Evolutionary conservation across 352 stramenopile species (phyloP), one percentile per base, ranked within the genome.

Genomic region (Globisporangium spinosum): DNA sequence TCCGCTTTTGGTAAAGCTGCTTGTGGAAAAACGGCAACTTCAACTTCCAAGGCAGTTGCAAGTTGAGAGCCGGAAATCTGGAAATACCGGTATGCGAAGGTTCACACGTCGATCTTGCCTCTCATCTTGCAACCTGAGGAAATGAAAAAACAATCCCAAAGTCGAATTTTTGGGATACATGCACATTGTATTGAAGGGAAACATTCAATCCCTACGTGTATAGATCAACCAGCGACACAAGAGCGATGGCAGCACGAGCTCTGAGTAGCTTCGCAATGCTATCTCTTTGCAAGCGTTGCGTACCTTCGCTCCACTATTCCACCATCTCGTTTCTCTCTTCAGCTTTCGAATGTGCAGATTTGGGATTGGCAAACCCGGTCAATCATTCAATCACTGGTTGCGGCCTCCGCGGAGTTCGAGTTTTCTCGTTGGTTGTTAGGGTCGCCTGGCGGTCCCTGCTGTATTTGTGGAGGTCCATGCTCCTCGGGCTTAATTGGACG

Each of bases 11-110:
- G 3, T 51, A 17, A 9, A n/a, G 43, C 22, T 51, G 17, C 6
- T 23, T 22, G 43, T 5, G 43, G 38, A 4, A 51, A 47, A 67
- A 61, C 25, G 47, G 59, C 71, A 72, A 77, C 71, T 77, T 77
- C 71, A 77, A 75, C 71, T 63, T 23, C 8, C 5, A 45, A 61
- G 8, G 8, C 2, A 53, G 25, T 20, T 57, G 23, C 51, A 34
- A 57, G 4, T 32, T n/a, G 49, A 58, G 22, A 23, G 53, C 6
- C 53, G 53, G 53, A 38, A 38, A 35, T 38, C 1, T 34, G 47
- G 5, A 20, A 54, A 32, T 32, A 32, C 29, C 29, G 29, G 6
- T 54, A 22, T 5, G 32, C 32, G 32, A 38, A 38, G 32, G 32
- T 12, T 38, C 32, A 12, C 32, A 38, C 7, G 32, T 38, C 32